These are phyloP conservation scores for Pythium brassicae DNA, from an alignment of 352 stramenopile genomes.

Conservation along the genomic window DNA sequence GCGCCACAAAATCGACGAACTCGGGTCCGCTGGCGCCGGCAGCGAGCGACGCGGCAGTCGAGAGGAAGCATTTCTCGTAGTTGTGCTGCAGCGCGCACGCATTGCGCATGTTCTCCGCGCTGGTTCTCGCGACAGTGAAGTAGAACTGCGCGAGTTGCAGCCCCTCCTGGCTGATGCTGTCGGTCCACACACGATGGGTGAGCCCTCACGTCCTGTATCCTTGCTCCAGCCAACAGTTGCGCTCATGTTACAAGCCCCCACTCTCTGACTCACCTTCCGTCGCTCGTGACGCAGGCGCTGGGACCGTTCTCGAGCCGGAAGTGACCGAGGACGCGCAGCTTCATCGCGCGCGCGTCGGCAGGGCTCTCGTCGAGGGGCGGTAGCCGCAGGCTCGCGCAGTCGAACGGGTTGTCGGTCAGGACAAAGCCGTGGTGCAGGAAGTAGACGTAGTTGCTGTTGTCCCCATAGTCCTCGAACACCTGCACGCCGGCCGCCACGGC, in stretches of 20 bases:
- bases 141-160: conserved; percentile 28
- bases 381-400: conserved; percentile 70
- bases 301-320: conserved; percentile 29
- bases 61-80: conserved; percentile 34
- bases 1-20: conserved; percentile 9
- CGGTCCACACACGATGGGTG: not conserved
- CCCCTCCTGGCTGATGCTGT: conserved; percentile 14
- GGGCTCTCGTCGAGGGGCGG: conserved; percentile 11
- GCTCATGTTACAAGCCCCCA: not conserved
- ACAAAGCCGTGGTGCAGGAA: conserved; percentile 91
- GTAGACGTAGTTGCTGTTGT: conserved; percentile 89
- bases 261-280: conserved; percentile 19
- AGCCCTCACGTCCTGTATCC: no score
- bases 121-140: conserved; percentile 19
- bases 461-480: conserved; percentile 94
- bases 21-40: conserved; percentile 3
- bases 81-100: conserved; percentile 17
- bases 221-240: not conserved
- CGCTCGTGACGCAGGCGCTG: conserved; percentile 24
- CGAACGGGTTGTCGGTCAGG: conserved; percentile 81
- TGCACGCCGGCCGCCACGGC: conserved; percentile 28
- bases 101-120: conserved; percentile 6
- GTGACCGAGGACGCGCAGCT: conserved; percentile 20
- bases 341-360: conserved; percentile 15
- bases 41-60: conserved; percentile 4